phyloP scores from a whole-genome alignment of 2,329 filamentous ascomycete genomes.

The Ceratocystis alfenasii region DNA sequence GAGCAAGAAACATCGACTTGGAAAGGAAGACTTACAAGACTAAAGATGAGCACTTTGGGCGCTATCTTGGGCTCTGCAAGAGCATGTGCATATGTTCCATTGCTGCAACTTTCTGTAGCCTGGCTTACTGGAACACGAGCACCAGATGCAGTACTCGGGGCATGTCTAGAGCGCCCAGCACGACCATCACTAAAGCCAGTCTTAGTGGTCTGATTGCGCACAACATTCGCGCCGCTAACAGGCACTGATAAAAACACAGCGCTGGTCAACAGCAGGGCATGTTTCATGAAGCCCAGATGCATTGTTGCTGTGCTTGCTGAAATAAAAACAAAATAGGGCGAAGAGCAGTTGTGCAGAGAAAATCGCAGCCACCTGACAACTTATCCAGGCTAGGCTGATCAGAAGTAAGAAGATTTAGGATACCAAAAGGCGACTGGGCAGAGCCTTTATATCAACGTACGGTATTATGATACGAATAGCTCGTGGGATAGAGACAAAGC shows the following conservation, averaged over 20 bases:
- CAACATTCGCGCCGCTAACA: not conserved
- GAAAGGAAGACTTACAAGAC: constrained; percentile 38
- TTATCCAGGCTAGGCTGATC: not conserved
- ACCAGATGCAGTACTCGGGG: not conserved
- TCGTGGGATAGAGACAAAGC: not conserved
- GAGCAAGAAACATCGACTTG: not conserved
- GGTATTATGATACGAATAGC: not conserved
- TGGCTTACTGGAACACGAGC: constrained; percentile 2
- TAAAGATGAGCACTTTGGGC: constrained; percentile 52
- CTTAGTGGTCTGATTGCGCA: constrained; percentile 1
- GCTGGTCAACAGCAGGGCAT: not conserved
- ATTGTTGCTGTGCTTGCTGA: not conserved
- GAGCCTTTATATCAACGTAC: not conserved
- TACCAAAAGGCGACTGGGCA: not conserved
- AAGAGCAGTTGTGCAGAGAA: not conserved
- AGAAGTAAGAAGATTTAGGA: not conserved
- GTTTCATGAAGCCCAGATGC: not conserved
- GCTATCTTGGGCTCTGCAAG: constrained; percentile 29
- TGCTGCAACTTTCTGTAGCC: not conserved
- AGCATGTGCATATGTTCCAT: not conserved
- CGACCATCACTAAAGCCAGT: not conserved
- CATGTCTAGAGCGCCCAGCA: not conserved
- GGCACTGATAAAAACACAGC: not conserved
- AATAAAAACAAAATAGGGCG: not conserved
- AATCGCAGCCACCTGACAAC: not conserved